A percentile compares a stretch with the other conserved stretches of the same genome.
Conservation (phyloP, 2,329 filamentous ascomycete species). For the Aspergillus tubingensis region DNA sequence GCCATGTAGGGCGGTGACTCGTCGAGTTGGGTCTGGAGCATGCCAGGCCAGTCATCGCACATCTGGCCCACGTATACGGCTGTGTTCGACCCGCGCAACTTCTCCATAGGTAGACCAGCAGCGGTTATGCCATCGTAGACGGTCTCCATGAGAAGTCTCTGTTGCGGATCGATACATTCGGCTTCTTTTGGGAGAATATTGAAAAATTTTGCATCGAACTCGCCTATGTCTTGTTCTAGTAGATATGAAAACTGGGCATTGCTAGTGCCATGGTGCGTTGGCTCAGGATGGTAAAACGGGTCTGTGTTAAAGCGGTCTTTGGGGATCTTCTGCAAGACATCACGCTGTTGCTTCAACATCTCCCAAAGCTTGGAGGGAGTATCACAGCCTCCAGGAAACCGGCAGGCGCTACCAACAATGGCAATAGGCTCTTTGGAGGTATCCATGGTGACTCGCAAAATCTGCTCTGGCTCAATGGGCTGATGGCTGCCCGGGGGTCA, state of each 20-base stretch:
- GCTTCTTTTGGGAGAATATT: slow-evolving; percentile 9
- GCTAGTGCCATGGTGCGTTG: slow-evolving; percentile 1
- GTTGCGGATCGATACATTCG: slow-evolving; percentile 17
- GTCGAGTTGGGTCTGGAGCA: not conserved
- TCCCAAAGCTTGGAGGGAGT: slow-evolving; percentile 14
- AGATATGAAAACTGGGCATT: slow-evolving; percentile 1
- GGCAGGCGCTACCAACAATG: slow-evolving; percentile 15
- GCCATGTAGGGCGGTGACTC: slow-evolving; percentile 1
- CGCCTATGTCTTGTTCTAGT: not conserved
- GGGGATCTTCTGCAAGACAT: slow-evolving; percentile 6
- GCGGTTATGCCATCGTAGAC: slow-evolving; percentile 13
- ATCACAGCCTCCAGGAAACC: slow-evolving; percentile 12
- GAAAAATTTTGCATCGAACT: slow-evolving; percentile 17
- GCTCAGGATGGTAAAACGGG: slow-evolving; percentile 9
- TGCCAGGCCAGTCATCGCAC: slow-evolving; percentile 11
- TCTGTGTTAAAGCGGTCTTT: not conserved
- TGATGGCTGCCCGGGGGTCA: not conserved
- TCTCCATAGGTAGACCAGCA: slow-evolving; percentile 4
- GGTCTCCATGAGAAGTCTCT: slow-evolving; percentile 12
- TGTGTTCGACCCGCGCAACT: not conserved
- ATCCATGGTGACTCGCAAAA: not conserved
- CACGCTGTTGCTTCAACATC: slow-evolving; percentile 2
- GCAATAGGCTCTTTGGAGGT: slow-evolving; percentile 11
- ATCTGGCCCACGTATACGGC: slow-evolving; percentile 13
- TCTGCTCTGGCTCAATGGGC: not conserved